These are phyloP conservation scores for Rhododendron mucronatum DNA, from an alignment of 148 eudicot species.

Conservation along the genomic window DNA sequence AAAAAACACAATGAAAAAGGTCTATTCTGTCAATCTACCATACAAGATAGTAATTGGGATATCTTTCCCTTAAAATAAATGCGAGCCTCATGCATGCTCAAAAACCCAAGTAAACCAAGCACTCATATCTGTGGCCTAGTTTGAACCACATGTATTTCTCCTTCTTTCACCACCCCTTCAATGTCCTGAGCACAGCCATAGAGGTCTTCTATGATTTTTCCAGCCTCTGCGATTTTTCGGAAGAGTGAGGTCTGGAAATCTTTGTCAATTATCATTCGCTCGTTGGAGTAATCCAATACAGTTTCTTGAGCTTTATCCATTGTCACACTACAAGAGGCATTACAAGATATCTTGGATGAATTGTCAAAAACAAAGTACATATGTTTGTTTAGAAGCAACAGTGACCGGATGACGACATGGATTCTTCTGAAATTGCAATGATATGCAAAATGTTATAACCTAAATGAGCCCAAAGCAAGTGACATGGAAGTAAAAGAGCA, in stretches of 20 bases:
- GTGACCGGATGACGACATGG: not conserved
- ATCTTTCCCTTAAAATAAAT: not conserved
- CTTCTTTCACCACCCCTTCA: constrained; percentile 3
- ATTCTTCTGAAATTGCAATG: not conserved
- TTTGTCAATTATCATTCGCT: not conserved
- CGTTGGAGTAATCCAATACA: not conserved
- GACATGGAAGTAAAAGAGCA: no score
- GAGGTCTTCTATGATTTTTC: not conserved
- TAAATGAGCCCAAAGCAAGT: not conserved
- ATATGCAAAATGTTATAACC: not conserved
- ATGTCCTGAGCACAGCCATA: constrained; percentile 3
- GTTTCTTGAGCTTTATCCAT: constrained; percentile 2
- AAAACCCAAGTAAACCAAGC: not conserved
- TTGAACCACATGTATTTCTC: not conserved
- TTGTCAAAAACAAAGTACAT: not conserved
- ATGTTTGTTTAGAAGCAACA: not conserved
- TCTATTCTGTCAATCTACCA: not conserved
- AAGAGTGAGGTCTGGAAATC: not conserved
- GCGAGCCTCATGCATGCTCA: not conserved
- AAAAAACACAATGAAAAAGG: not conserved
- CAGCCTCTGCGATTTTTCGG: not conserved
- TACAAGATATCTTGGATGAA: not conserved
- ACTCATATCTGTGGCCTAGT: constrained; percentile 2
- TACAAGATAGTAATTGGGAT: not conserved
- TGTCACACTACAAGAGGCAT: not conserved